phyloP scores from a whole-genome alignment of 192 early-diverging fungal species.

The Cladochytrium replicatum region DNA sequence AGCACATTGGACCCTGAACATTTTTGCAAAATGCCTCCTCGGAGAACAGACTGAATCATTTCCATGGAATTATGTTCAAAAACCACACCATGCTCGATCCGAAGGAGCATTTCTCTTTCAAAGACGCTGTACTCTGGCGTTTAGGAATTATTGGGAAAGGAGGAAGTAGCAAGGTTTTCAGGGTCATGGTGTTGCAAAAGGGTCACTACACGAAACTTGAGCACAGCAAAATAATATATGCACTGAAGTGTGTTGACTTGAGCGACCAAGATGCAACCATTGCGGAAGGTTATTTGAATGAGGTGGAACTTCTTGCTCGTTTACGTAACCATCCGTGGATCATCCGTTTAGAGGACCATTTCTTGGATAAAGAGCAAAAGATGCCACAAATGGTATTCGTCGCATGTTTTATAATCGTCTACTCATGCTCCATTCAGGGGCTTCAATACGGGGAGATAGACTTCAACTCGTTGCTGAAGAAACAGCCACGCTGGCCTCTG shows the following conservation, averaged over 20 bases:
- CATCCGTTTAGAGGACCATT: conserved; percentile 66
- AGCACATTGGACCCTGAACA: too few species aligned
- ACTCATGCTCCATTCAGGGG: conserved; percentile 23
- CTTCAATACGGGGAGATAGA: conserved; percentile 90
- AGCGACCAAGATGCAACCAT: conserved; percentile 49
- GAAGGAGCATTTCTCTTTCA: too few species aligned
- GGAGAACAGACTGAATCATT: too few species aligned
- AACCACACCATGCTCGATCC: too few species aligned
- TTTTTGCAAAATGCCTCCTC: too few species aligned
- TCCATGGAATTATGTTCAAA: too few species aligned
- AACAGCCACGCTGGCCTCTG: conserved; percentile 35
- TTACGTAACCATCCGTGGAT: conserved; percentile 61
- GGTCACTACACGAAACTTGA: too few species aligned
- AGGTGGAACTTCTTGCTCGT: conserved; percentile 64
- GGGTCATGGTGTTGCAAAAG: conserved; percentile 67
- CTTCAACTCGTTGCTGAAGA: conserved; percentile 44
- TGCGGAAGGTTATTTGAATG: conserved; percentile 70
- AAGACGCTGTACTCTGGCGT: too few species aligned
- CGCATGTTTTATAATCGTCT: background rate
- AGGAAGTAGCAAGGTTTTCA: conserved; percentile 85
- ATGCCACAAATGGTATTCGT: conserved; percentile 56
- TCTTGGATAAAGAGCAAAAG: conserved; percentile 53
- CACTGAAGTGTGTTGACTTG: conserved; percentile 77
- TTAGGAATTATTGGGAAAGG: conserved; percentile 62
- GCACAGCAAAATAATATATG: conserved; percentile 52